Evolutionary conservation across 495 filamentous ascomycete species (phyloP).

Genomic region (Venustampulla echinocandica): DNA sequence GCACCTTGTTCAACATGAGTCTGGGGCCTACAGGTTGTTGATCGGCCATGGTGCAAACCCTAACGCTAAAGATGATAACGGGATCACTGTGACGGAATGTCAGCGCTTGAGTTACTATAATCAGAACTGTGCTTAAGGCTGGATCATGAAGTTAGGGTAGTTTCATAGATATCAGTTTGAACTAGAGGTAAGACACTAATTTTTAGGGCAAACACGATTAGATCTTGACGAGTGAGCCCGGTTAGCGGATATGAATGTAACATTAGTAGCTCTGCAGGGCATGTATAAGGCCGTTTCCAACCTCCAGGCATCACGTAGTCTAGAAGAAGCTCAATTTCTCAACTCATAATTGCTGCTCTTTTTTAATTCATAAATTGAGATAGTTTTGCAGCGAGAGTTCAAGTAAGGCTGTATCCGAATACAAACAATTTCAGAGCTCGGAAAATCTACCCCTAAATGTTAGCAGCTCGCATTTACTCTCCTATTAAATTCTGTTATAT

Average conservation of each 20-base stretch:
- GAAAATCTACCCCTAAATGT: neutral
- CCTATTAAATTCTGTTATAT: neutral
- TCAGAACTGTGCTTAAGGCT: too few relatives aligned
- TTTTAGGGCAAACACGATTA: neutral
- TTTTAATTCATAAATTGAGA: neutral
- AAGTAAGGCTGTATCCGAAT: neutral
- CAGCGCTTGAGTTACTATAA: too few relatives aligned
- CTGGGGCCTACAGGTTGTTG: too few relatives aligned
- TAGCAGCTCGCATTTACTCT: neutral
- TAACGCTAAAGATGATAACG: too few relatives aligned
- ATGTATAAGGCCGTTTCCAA: neutral
- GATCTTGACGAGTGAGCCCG: neutral
- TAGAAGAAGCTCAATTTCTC: neutral
- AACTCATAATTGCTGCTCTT: neutral
- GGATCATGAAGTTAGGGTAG: constrained; percentile 2
- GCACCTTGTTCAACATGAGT: too few relatives aligned
- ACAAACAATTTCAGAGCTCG: neutral
- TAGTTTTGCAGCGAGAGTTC: neutral
- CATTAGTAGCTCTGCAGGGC: neutral
- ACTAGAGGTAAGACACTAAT: neutral
- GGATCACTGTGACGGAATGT: too few relatives aligned
- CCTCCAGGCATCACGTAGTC: neutral
- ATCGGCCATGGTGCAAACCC: too few relatives aligned
- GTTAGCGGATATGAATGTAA: neutral
- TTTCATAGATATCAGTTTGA: neutral